These are phyloP conservation scores for Pythium grandisporangium DNA, from an alignment of 352 stramenopile species.

Conservation along the genomic window DNA sequence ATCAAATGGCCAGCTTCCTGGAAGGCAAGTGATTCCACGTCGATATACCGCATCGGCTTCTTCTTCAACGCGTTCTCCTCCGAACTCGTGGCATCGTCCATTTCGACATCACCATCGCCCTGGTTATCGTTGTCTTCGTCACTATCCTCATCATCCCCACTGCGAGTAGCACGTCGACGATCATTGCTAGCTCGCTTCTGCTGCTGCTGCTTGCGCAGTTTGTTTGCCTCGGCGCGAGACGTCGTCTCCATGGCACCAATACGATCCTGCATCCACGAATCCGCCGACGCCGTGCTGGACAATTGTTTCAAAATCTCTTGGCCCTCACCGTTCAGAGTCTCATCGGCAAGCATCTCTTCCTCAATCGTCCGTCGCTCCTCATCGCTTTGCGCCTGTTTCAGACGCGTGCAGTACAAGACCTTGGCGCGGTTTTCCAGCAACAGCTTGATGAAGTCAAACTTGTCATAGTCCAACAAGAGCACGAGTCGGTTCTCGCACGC, in stretches of 20 bases:
- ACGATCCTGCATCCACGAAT: conserved; percentile 93
- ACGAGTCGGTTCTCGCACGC: conserved; percentile 97
- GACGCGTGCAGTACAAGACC: conserved; percentile 95
- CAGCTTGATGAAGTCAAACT: conserved; percentile 99
- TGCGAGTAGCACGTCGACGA: conserved; percentile 8
- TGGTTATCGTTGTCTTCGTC: conserved; percentile 27
- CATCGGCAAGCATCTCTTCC: conserved; percentile 74
- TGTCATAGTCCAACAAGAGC: conserved; percentile 96
- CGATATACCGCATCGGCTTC: conserved; percentile 85
- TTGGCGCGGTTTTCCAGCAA: conserved; percentile 94
- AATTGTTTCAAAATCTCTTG: conserved; percentile 89
- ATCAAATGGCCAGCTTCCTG: conserved; percentile 94
- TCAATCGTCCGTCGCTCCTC: conserved; percentile 88
- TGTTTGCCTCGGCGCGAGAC: conserved; percentile 73
- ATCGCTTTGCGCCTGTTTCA: conserved; percentile 95
- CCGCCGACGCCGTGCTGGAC: conserved; percentile 76
- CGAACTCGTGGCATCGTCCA: conserved; percentile 22
- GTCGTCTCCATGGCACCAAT: conserved; percentile 81
- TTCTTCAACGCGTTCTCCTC: conserved; percentile 20
- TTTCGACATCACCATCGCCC: conserved; percentile 39
- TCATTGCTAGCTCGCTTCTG: conserved; percentile 21
- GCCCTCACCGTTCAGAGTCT: conserved; percentile 86
- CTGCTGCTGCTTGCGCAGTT: conserved; percentile 69
- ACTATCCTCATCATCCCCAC: too few species aligned
- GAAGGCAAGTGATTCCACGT: conserved; percentile 95